Evolutionary conservation across 1,284 basidiomycete species (phyloP), one percentile per base, ranked within the genome.

Genomic region (Quambalaria eucalypti): DNA sequence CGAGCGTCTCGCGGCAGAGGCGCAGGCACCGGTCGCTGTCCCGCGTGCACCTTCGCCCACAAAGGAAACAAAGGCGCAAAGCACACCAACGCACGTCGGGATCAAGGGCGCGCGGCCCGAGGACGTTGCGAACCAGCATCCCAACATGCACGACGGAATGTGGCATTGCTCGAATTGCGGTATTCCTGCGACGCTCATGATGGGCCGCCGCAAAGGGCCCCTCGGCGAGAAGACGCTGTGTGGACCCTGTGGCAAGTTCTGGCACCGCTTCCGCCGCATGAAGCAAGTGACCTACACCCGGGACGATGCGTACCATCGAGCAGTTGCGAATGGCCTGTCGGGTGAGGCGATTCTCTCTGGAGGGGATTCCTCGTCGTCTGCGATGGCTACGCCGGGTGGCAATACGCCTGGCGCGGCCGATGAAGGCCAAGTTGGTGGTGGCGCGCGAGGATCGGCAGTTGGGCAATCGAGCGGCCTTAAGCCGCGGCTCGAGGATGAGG

Each of bases 201-300:
- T 68, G 10, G 64, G 64, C 28, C 63, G 52, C 54, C 60, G 73
- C 64, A 92, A 92, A 74, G 90, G 90, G 2, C 89, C 88, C 2
- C 78, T 90, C 55, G 90, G 91, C 25, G 86, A 90, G 71, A 90
- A 91, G 77, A 87, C 85, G 21, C 85, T 95, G 71, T 97, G 92
- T 78, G 88, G 87, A 39, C 82, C 84, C 28, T 96, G 92, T 77
- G 89, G 91, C 87, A 80, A 73, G 85, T 82, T 47, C 49, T 73
- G 62, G 50, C 70, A 72, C 59, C 66, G 69, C 19, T 68, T 70
- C 50, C 65, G 73, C 25, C 66, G 70, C 48, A 61, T 72, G 21
- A 54, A 61, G 28, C 54, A 59, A 29, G 50, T 70, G 26, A 59
- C 66, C 21, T 75, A 75, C 57, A 71, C 65, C 29, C 62, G 68